These are phyloP conservation scores for Panicum virgatum DNA, from an alignment of 202 grass and related monocot species.

Conservation along the genomic window DNA sequence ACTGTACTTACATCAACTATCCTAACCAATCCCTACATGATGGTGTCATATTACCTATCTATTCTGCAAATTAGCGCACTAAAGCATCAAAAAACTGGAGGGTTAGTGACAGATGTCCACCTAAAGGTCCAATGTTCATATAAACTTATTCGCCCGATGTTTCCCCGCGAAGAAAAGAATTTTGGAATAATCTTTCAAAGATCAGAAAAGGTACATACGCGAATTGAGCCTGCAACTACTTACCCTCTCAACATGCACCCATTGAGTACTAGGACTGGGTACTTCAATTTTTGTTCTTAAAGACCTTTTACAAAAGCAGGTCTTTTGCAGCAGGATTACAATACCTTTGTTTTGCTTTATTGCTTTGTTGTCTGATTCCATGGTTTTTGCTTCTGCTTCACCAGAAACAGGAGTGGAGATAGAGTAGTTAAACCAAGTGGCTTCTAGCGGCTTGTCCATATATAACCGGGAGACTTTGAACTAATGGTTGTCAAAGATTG, in stretches of 20 bases:
- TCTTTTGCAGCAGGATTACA: slow-evolving; percentile 27
- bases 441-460: not conserved
- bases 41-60: slow-evolving; percentile 16
- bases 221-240: slow-evolving; percentile 34
- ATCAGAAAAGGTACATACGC: not conserved
- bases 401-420: not conserved
- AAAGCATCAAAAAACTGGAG: not conserved
- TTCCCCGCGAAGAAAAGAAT: slow-evolving; percentile 33
- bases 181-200: slow-evolving; percentile 21
- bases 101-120: not conserved
- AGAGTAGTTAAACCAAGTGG: not conserved
- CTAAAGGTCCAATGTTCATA: not conserved
- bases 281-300: slow-evolving; percentile 34
- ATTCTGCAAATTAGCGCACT: not conserved
- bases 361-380: slow-evolving; percentile 11
- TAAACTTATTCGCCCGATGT: not conserved
- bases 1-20: not conserved
- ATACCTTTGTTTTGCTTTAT: slow-evolving; percentile 9
- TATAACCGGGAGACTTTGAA: not conserved
- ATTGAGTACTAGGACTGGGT: not conserved
- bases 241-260: not conserved
- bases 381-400: slow-evolving; percentile 1
- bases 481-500: not conserved
- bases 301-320: slow-evolving; percentile 16
- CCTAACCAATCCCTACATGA: not conserved